phyloP scores from a whole-genome alignment of 106 monocot species.

The Dendrobium nobile region DNA sequence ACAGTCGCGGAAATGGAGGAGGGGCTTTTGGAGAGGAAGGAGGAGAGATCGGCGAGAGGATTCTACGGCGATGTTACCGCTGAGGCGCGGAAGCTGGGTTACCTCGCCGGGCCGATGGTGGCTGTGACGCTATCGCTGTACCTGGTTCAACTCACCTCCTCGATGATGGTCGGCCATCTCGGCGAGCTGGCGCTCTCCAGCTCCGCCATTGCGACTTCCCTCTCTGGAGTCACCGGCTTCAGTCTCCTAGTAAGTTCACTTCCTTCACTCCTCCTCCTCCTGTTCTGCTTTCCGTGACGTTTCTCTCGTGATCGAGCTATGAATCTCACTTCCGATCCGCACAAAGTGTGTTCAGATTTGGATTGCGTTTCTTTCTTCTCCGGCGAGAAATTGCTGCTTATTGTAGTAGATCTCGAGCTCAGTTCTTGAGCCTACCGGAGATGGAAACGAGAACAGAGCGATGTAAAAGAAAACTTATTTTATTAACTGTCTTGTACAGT shows the following conservation, averaged over 20 bases:
- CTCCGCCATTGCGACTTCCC: conserved; percentile 50
- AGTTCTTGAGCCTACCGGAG: no score
- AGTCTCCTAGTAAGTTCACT: conserved; percentile 41
- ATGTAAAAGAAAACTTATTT: no score
- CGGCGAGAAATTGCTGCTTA: neutral
- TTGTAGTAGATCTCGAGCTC: no score
- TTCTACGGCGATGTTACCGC: conserved; percentile 5
- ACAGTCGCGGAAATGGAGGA: conserved; percentile 5
- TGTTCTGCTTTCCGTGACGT: neutral
- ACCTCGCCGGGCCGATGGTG: conserved; percentile 43
- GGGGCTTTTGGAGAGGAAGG: conserved; percentile 8
- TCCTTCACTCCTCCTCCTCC: neutral
- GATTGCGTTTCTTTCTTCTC: neutral
- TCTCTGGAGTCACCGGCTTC: conserved; percentile 47
- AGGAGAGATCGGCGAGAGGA: conserved; percentile 9
- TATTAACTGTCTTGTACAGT: no score
- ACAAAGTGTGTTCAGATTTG: neutral
- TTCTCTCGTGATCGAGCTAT: neutral
- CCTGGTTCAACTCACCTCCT: conserved; percentile 37
- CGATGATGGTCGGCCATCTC: conserved; percentile 61
- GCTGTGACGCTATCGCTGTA: conserved; percentile 33
- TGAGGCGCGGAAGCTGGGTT: conserved; percentile 24
- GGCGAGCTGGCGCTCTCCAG: conserved; percentile 43
- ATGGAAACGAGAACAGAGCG: no score
- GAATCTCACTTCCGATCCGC: neutral